Evolutionary conservation across 495 filamentous ascomycete genomes (phyloP).

Genomic region (Daldinia caldariorum): DNA sequence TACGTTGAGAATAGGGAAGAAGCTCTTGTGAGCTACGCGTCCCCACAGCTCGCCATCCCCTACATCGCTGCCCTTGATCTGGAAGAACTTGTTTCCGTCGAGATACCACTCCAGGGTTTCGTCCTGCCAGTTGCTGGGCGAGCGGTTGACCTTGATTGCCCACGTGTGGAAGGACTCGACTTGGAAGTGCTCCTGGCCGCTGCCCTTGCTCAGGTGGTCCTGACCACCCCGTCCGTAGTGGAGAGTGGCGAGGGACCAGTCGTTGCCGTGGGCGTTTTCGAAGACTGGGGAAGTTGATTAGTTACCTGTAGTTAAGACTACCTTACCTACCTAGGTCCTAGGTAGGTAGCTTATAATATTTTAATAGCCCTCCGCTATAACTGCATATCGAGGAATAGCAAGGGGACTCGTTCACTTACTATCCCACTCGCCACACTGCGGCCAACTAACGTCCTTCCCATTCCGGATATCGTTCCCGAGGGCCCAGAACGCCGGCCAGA

Average conservation of each 20-base stretch:
- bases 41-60: slow-evolving; percentile 39
- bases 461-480: slow-evolving; percentile 36
- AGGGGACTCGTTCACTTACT: slow-evolving; percentile 12
- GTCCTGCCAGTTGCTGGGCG: slow-evolving; percentile 27
- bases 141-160: slow-evolving; percentile 41
- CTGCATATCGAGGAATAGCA: no score
- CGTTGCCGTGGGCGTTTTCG: slow-evolving; percentile 37
- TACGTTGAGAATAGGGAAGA: slow-evolving; percentile 47
- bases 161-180: slow-evolving; percentile 39
- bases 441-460: slow-evolving; percentile 38
- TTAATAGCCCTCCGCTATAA: background rate
- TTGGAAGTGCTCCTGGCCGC: slow-evolving; percentile 23
- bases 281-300: slow-evolving; percentile 16
- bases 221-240: slow-evolving; percentile 37
- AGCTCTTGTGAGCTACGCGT: slow-evolving; percentile 38
- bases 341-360: background rate
- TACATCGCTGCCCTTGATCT: slow-evolving; percentile 36
- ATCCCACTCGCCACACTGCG: slow-evolving; percentile 43
- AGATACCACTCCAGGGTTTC: slow-evolving; percentile 45
- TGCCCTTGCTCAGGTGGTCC: slow-evolving; percentile 40
- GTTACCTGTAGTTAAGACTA: background rate
- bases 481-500: slow-evolving; percentile 51
- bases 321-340: no score
- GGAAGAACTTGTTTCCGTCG: slow-evolving; percentile 39
- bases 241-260: slow-evolving; percentile 28